These are phyloP conservation scores for Hanseniaspora nectarophila DNA, from an alignment of 805 yeast species.

Conservation along the genomic window DNA sequence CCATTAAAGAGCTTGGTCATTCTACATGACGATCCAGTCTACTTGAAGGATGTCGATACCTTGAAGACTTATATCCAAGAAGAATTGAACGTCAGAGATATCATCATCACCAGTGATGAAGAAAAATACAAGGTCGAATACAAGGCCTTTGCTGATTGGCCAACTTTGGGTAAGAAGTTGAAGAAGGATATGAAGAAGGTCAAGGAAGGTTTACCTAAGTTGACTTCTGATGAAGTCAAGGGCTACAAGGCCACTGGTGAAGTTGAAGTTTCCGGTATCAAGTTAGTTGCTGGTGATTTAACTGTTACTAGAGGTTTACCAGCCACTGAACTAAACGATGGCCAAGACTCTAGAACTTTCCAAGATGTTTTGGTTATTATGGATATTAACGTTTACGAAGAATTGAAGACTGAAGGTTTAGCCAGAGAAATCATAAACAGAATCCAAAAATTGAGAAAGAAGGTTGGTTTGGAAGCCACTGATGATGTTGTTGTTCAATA, in stretches of 20 bases:
- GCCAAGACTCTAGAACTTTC: conserved; percentile 78
- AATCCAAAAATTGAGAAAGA: conserved; percentile 93
- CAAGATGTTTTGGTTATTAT: conserved; percentile 80
- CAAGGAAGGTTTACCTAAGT: conserved; percentile 78
- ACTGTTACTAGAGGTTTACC: conserved; percentile 83
- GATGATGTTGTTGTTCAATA: conserved; percentile 89
- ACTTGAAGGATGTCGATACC: conserved; percentile 65
- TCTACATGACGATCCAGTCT: conserved; percentile 63
- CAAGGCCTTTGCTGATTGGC: conserved; percentile 97
- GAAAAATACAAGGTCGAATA: conserved; percentile 82
- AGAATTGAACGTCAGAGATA: conserved; percentile 83
- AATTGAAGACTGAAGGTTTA: conserved; percentile 82
- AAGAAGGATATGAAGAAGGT: conserved; percentile 89
- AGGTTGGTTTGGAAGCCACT: conserved; percentile 85
- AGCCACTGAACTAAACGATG: conserved; percentile 47
- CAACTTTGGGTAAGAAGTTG: conserved; percentile 91
- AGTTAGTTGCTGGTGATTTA: conserved; percentile 74
- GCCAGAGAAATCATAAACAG: conserved; percentile 96
- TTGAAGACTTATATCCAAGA: conserved; percentile 71
- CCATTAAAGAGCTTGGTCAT: conserved; percentile 84
- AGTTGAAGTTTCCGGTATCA: conserved; percentile 79
- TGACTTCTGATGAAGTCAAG: conserved; percentile 75
- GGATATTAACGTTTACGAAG: conserved; percentile 79
- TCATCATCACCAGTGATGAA: conserved; percentile 82
- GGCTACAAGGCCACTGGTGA: conserved; percentile 58